Conservation (phyloP, 306 rosid species). For the Cucurbita moschata region DNA sequence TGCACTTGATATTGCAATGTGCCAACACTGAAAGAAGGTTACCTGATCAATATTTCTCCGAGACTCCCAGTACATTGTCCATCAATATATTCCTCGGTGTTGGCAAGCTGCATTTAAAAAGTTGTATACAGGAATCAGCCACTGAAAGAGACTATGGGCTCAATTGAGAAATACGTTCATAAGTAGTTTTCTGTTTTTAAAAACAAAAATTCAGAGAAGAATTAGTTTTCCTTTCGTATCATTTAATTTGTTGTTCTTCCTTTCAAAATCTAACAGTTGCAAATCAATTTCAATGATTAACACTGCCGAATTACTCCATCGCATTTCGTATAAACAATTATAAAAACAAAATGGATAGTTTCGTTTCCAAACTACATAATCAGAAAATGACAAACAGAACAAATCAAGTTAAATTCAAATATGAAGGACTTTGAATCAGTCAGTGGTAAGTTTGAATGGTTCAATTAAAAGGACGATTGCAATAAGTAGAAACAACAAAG, state of each 20-base stretch:
- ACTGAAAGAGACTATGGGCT: background rate
- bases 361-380: background rate
- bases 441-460: background rate
- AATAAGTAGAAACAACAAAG: background rate
- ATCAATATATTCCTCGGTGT: conserved; percentile 40
- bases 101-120: conserved; percentile 25
- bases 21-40: background rate
- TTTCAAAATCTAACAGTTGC: too few species aligned
- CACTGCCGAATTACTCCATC: background rate
- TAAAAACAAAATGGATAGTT: background rate
- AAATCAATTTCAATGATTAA: background rate
- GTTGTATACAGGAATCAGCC: background rate
- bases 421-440: background rate
- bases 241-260: background rate
- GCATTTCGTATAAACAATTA: background rate
- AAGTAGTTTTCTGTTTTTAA: background rate
- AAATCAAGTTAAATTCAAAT: background rate
- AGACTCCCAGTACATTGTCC: conserved; percentile 41
- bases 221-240: background rate
- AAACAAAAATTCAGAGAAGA: background rate
- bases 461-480: background rate
- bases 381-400: background rate
- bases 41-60: conserved; percentile 50
- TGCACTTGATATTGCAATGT: background rate
- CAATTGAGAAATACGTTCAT: background rate